A percentile compares a stretch with the other conserved stretches of the same genome.
Conservation (phyloP, 306 rosid genomes). For the Acacia melanoxylon region DNA sequence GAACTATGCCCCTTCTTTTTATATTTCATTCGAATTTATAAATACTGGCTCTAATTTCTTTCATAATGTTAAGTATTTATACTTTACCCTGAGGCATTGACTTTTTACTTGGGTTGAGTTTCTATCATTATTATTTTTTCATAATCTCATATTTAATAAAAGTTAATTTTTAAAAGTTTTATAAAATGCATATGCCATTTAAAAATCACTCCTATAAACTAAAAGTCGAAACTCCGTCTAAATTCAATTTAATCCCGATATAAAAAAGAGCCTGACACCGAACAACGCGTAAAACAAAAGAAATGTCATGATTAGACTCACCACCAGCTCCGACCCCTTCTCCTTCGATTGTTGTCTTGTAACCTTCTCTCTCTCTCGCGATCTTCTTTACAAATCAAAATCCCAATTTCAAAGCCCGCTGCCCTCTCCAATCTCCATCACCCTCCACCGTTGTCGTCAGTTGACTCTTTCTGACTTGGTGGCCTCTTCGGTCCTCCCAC, state of each 20-base stretch:
- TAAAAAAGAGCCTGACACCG: background rate
- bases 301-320: conserved; percentile 42
- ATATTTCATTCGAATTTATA: background rate
- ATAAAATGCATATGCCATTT: no score
- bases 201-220: background rate
- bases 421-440: background rate
- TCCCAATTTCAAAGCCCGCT: conserved; percentile 7
- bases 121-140: no score
- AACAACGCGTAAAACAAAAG: conserved; percentile 61
- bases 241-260: background rate
- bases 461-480: conserved; percentile 3
- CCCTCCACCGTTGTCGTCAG: background rate
- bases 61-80: no score
- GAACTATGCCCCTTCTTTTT: background rate
- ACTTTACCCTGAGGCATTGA: no score
- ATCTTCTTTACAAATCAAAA: conserved; percentile 25
- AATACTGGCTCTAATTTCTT: no score
- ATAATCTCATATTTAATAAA: no score
- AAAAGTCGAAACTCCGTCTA: no score
- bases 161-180: no score
- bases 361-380: conserved; percentile 23
- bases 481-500: background rate
- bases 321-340: conserved; percentile 33
- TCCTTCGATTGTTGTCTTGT: background rate
- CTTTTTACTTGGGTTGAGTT: no score